Evolutionary conservation across 305 asterid genomes (phyloP), one percentile per base, ranked within the genome.

Genomic region (Euphrasia arctica): DNA sequence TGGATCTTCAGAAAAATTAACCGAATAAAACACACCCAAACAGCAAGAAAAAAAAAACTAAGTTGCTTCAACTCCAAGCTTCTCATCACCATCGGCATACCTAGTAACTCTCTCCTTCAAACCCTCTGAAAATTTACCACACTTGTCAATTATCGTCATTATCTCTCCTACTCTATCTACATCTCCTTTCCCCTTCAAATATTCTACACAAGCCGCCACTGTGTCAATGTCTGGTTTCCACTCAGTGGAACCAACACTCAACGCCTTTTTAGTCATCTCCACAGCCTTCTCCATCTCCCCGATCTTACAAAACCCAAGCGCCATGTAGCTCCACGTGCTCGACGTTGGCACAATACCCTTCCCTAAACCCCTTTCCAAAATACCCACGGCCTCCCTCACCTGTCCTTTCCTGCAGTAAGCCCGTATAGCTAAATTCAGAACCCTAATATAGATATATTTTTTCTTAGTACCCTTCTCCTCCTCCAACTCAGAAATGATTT

Each of bases 101-200:
- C 54, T 67, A 9, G 32, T 60, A 28, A 73, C n/a, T 39, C 70
- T 72, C 78, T 72, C 78, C 66, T 69, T 68, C 14, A 75, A 51
- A 49, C 57, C 73, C 8, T 13, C 60, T 0, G 78, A 47, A 58
- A 63, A 70, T 14, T 70, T 70, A 51, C 69, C 71, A 48, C 47
- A 68, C 67, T 68, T 70, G 62, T 75, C 78, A 32, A 77, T 72
- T 52, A 75, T 62, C 74, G 66, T 64, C 25, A 75, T 32, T 5
- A 81, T 68, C 64, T 79, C 82, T 59, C 45, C 67, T 36, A 74
- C 70, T 49, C 75, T 70, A 31, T 60, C 63, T 32, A 25, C 60
- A 60, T 81, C 79, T 59, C 84, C 82, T 42, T 62, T 77, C 29
- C 41, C 61, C 45, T 70, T 74, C 83, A 84, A 63, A 65, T 77